Conservation (phyloP, 352 stramenopile genomes). For the Globisporangium spiculum region DNA sequence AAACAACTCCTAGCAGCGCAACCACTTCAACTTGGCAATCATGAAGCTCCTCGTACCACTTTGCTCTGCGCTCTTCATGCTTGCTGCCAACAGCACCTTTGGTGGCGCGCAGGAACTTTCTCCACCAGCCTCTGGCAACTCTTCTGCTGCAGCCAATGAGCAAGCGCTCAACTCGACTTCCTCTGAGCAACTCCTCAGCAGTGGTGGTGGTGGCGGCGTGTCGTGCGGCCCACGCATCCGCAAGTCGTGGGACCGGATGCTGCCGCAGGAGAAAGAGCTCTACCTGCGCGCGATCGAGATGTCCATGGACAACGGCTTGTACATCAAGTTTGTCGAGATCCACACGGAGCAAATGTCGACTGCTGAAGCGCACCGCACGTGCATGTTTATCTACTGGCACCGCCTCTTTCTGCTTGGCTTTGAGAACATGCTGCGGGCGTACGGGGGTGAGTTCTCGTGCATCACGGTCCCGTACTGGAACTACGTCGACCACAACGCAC, state of each 20-base stretch:
- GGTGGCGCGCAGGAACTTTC: constrained; percentile 8
- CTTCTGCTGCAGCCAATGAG: not conserved
- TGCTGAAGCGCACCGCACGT: constrained; percentile 77
- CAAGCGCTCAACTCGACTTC: not conserved
- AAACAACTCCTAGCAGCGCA: not conserved
- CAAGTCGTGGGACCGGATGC: constrained; percentile 69
- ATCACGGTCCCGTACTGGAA: constrained; percentile 88
- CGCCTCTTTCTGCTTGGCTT: constrained; percentile 75
- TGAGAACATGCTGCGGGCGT: constrained; percentile 83
- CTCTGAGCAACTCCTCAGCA: constrained; percentile 12
- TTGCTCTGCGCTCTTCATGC: not conserved
- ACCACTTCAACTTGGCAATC: not conserved
- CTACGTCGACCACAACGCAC: constrained; percentile 80
- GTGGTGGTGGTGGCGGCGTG: not conserved
- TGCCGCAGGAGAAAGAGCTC: constrained; percentile 57
- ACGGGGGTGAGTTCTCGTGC: constrained; percentile 78
- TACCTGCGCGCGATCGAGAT: constrained; percentile 73
- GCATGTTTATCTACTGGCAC: constrained; percentile 90
- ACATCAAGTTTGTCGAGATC: constrained; percentile 87
- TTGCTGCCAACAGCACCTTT: not conserved
- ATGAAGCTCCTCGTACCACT: constrained; percentile 14
- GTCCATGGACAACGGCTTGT: constrained; percentile 79
- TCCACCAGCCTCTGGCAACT: not conserved
- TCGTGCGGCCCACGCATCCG: constrained; percentile 68
- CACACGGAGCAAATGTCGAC: constrained; percentile 86